These are phyloP conservation scores for Solanum arcanum DNA, from an alignment of 257 asterid genomes.

Conservation along the genomic window DNA sequence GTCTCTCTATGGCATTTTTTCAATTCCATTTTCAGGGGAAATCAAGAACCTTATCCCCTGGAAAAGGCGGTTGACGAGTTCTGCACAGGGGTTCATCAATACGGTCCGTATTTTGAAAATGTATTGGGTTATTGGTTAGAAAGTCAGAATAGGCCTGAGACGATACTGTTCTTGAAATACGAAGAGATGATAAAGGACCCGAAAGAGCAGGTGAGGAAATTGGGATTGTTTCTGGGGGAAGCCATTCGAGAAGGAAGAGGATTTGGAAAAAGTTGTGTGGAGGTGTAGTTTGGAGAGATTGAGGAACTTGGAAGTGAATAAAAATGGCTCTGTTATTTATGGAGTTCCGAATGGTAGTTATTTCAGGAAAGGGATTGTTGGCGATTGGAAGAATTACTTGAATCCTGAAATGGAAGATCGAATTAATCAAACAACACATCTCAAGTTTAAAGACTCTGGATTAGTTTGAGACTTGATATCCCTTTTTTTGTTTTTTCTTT, in stretches of 20 bases:
- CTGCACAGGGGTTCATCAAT: conserved; percentile 21
- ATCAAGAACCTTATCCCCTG: conserved; percentile 19
- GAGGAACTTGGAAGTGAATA: conserved; percentile 24
- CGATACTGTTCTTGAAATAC: conserved; percentile 24
- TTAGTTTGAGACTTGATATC: conserved; percentile 7
- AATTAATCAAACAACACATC: background rate
- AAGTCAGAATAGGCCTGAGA: conserved; percentile 10
- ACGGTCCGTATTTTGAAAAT: conserved; percentile 27
- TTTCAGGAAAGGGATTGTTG: conserved; percentile 24
- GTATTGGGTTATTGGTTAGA: conserved; percentile 19
- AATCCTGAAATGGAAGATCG: conserved; percentile 17
- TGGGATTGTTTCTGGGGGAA: conserved; percentile 25
- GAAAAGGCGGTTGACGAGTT: conserved; percentile 23
- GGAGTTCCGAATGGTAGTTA: conserved; percentile 17
- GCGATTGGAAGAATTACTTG: conserved; percentile 28
- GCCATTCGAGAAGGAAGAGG: conserved; percentile 10
- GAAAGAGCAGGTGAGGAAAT: conserved; percentile 11
- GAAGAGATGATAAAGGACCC: conserved; percentile 19
- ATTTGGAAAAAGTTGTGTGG: conserved; percentile 15
- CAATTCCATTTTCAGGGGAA: conserved; percentile 16
- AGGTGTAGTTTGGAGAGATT: conserved; percentile 28
- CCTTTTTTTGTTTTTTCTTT: background rate
- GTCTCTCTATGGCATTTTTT: conserved; percentile 26
- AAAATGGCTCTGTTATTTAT: conserved; percentile 10
- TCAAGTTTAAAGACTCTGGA: conserved; percentile 14